Base-by-base conservation (phyloP, 1,139 yeast species). In the Blastobotrys serpentis region DNA sequence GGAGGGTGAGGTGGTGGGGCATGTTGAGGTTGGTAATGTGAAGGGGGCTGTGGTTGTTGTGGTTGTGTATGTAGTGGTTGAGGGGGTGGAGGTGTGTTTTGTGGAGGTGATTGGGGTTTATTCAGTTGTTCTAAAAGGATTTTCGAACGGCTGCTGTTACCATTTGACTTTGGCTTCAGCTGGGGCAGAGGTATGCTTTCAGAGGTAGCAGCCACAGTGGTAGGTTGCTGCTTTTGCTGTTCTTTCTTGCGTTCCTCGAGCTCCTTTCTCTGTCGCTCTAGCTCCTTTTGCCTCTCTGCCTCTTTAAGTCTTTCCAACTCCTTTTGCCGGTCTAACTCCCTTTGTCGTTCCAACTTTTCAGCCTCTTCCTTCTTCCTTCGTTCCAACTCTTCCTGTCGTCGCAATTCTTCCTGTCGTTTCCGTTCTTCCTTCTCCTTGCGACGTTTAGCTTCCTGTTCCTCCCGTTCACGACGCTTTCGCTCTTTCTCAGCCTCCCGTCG, bases 401-500 rank as follows among this genome's bases (percentile, higher is more conserved):
- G 60, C 55, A 51, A 70, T 69, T 45, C 72, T 65, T 52, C 72
- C 75, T 45, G 66, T 63, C 47, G 66, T 66, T 43, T 68, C 66
- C 52, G 60, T 34, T 57, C 59, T 66, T 64, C 63, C 60, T 68
- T 59, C 61, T 65, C 63, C 66, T 68, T 68, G 68, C 69, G 74
- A 61, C 71, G 73, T 57, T 70, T 69, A 52, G 63, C 61, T 48
- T 72, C 73, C 47, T 64, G 68, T 59, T 69, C 69, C 56, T 64
- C 72, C 65, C 66, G 63, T 60, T 65, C 66, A 60, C 67, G 65
- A 56, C 65, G 62, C 58, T 71, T 73, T 64, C 70, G 73, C 57
- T 69, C 74, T 61, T 71, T 70, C 60, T 66, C 66, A 58, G 72
- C 71, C 66, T 74, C 71, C 55, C 66, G 73, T 58, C 65, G 72